Percentiles rank a stretch among this genome's conserved stretches.
Conservation (phyloP, 2,329 filamentous ascomycete species). For the Mycosphaerella sp. region DNA sequence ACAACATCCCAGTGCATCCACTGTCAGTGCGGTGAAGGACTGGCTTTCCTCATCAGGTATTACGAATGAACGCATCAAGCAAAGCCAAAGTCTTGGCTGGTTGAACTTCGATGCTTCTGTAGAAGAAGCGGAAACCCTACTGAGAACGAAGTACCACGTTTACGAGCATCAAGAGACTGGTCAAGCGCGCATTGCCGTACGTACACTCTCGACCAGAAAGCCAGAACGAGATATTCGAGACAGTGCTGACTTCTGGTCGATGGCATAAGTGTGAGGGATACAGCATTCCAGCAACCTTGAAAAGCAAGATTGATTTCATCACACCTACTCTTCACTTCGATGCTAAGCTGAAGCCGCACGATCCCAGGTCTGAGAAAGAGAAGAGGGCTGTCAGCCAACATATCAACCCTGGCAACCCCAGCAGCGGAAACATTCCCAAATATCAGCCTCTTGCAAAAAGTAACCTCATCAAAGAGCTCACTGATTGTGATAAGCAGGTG, state of each 20-base stretch:
- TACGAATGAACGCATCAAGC: slow-evolving; percentile 30
- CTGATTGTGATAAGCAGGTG: slow-evolving; percentile 18
- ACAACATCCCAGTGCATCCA: slow-evolving; percentile 37
- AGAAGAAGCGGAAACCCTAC: slow-evolving; percentile 36
- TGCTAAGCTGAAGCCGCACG: slow-evolving; percentile 14
- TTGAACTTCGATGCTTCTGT: slow-evolving; percentile 41
- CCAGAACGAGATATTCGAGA: too few species aligned
- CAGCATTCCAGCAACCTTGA: slow-evolving; percentile 46
- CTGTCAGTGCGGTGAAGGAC: slow-evolving; percentile 34
- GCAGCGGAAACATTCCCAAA: slow-evolving; percentile 14
- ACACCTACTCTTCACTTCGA: slow-evolving; percentile 50
- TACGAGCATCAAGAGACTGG: slow-evolving; percentile 53
- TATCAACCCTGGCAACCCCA: slow-evolving; percentile 8
- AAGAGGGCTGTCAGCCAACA: slow-evolving; percentile 18
- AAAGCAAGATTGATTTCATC: slow-evolving; percentile 51
- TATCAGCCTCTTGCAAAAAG: slow-evolving; percentile 12
- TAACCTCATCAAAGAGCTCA: slow-evolving; percentile 11
- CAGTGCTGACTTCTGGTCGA: too few species aligned
- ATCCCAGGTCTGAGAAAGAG: slow-evolving; percentile 8
- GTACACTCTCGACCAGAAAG: too few species aligned
- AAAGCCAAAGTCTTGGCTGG: slow-evolving; percentile 37
- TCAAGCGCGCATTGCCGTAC: slow-evolving; percentile 33
- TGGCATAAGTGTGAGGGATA: slow-evolving; percentile 35
- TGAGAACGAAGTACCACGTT: slow-evolving; percentile 51
- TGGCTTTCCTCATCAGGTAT: slow-evolving; percentile 38